A percentile compares a stretch with the other conserved stretches of the same genome.
phyloP scores from a whole-genome alignment of 2,329 filamentous ascomycete species.

The Macrophomina phaseolina region DNA sequence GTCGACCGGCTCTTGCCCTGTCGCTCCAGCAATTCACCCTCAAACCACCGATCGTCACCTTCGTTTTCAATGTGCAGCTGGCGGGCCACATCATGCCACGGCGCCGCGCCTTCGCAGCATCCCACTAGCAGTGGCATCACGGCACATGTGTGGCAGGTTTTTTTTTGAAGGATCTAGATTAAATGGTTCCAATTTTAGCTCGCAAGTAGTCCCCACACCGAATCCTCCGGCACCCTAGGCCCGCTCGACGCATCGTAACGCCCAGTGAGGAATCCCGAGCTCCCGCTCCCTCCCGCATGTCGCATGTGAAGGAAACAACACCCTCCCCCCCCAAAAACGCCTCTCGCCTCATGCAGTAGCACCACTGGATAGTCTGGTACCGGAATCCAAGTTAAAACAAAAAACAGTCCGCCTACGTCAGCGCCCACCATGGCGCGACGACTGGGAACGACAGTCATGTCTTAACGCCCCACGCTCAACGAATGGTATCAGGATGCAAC shows the following conservation, averaged over 20 bases:
- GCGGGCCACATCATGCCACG: neutral
- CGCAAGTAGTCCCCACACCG: constrained; percentile 4
- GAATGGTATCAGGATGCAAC: constrained; percentile 26
- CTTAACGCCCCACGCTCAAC: constrained; percentile 27
- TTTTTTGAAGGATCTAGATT: constrained; percentile 25
- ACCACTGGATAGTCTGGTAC: constrained; percentile 1
- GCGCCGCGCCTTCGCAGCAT: neutral
- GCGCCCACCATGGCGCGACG: constrained; percentile 14
- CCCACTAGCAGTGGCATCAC: constrained; percentile 3
- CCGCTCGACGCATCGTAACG: neutral
- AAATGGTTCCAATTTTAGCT: constrained; percentile 24
- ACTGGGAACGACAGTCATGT: constrained; percentile 25
- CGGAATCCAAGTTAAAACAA: neutral
- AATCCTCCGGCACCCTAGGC: constrained; percentile 23
- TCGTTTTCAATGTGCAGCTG: neutral
- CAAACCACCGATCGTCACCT: neutral
- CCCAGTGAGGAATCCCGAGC: constrained; percentile 11
- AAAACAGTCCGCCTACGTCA: constrained; percentile 15
- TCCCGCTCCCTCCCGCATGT: neutral
- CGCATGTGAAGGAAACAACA: neutral
- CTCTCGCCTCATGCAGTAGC: constrained; percentile 19
- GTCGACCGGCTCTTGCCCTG: too few relatives aligned
- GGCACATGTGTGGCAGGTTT: neutral
- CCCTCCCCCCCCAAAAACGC: neutral
- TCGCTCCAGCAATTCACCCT: too few relatives aligned